phyloP scores from a whole-genome alignment of 371 early-diverging fungal species.

The Mortierella sp. region DNA sequence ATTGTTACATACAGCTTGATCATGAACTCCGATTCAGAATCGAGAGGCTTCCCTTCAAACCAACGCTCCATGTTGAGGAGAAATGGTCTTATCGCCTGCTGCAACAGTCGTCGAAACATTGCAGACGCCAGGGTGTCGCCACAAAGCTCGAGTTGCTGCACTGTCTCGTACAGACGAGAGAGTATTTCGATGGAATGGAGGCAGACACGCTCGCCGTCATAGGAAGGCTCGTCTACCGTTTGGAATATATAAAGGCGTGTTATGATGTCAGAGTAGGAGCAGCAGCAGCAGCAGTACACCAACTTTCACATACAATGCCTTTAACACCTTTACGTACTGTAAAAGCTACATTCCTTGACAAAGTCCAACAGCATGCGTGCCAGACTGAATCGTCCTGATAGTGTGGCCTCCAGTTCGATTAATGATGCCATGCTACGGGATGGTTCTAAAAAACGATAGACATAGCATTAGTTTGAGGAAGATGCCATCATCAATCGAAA shows the following conservation, averaged over 20 bases:
- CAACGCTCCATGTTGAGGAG: slow-evolving; percentile 41
- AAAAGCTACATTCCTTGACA: slow-evolving; percentile 24
- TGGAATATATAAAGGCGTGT: not conserved
- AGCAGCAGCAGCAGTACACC: too few relatives aligned
- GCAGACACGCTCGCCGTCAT: slow-evolving; percentile 21
- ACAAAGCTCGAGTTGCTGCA: slow-evolving; percentile 25
- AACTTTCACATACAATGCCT: too few relatives aligned
- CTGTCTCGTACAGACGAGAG: slow-evolving; percentile 23
- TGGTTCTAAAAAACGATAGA: not conserved
- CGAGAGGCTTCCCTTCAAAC: slow-evolving; percentile 38
- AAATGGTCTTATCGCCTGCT: slow-evolving; percentile 40
- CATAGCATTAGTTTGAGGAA: not conserved
- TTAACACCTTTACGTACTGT: slow-evolving; percentile 17
- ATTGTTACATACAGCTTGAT: slow-evolving; percentile 26
- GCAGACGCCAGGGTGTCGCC: slow-evolving; percentile 15
- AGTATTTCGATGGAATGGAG: slow-evolving; percentile 22
- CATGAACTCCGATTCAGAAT: slow-evolving; percentile 35
- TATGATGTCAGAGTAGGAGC: not conserved
- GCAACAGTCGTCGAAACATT: slow-evolving; percentile 33
- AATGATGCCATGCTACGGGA: slow-evolving; percentile 27
- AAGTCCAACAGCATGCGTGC: slow-evolving; percentile 20
- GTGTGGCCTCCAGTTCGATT: slow-evolving; percentile 26
- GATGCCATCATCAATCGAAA: not conserved
- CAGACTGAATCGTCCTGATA: slow-evolving; percentile 6
- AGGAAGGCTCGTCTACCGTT: not conserved